Base-by-base conservation (phyloP, 2,329 filamentous ascomycete genomes). In the Colletotrichum navitas region DNA sequence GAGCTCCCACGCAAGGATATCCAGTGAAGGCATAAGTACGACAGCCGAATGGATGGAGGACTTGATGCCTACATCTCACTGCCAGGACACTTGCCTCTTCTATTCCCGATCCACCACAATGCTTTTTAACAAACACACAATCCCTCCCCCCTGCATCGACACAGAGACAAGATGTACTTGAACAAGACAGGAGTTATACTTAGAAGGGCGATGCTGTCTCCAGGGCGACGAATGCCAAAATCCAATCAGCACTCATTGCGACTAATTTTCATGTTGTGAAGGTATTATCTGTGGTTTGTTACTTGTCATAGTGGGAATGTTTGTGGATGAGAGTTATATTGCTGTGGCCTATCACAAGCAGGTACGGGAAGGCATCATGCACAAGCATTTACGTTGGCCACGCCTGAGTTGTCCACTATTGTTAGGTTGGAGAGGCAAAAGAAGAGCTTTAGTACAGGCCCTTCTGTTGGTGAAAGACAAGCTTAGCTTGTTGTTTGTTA, bases 41-140 rank as follows among this genome's bases (percentile, higher is more conserved):
- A 66, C 29, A 55, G 61, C 58, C 41, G 55, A 61, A 62, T 29
- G 49, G 49, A 61, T 61, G 67, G 41, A 47, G 45, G 47, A 39
- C 39, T 59, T 55, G 51, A 21, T 66, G 67, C 62, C 66, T 62
- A 56, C 55, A 29, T 58, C 56, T 62, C 41, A 47, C 51, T 69
- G 66, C 69, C 68, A 68, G 59, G 55, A 67, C 52, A 36, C 61
- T 66, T 68, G 64, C 51, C 69, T 68, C 51, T 54, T 54, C 39
- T 62, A 29, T 69, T 61, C 32, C 51, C 66, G 58, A 64, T 72
- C 49, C 49, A 52, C 47, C 60, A 69, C 51, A 49, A 73, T 68
- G 60, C 60, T 63, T 68, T 67, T 63, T 69, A 68, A 71, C 69
- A 64, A 73, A 73, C 61, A 64, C 59, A 67, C 61, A 47, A 8